Evolutionary conservation across 2,329 filamentous ascomycete species (phyloP).

Genomic region (Aulographum hederae): DNA sequence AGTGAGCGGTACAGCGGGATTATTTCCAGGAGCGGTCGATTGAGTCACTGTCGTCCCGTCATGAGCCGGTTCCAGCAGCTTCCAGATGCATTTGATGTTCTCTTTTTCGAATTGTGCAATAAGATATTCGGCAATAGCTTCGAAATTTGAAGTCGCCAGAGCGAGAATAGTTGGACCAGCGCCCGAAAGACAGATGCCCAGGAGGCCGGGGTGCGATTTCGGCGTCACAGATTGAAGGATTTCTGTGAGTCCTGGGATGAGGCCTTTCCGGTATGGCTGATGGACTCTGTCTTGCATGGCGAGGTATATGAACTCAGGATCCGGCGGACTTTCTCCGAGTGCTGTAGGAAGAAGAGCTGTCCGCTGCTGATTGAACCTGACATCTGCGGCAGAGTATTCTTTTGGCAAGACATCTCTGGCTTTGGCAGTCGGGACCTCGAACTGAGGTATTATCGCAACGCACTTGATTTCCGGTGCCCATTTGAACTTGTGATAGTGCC

Average conservation of each 20-base stretch:
- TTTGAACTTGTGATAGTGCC: slow-evolving; percentile 87
- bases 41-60: slow-evolving; percentile 33
- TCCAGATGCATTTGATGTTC: slow-evolving; percentile 68
- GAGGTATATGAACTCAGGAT: slow-evolving; percentile 85
- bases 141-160: slow-evolving; percentile 77
- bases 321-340: slow-evolving; percentile 73
- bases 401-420: slow-evolving; percentile 72
- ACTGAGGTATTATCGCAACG: slow-evolving; percentile 88
- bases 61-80: slow-evolving; percentile 71
- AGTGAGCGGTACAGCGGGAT: slow-evolving; percentile 34
- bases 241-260: slow-evolving; percentile 82
- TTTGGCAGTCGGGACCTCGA: slow-evolving; percentile 86
- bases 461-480: slow-evolving; percentile 95
- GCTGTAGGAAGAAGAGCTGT: slow-evolving; percentile 82
- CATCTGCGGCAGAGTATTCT: slow-evolving; percentile 61
- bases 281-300: slow-evolving; percentile 98
- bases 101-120: slow-evolving; percentile 54
- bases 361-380: slow-evolving; percentile 91
- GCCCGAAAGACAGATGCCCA: slow-evolving; percentile 88
- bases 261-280: slow-evolving; percentile 80
- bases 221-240: slow-evolving; percentile 87
- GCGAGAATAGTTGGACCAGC: slow-evolving; percentile 91
- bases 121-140: slow-evolving; percentile 65
- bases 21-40: slow-evolving; percentile 7
- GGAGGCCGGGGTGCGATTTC: slow-evolving; percentile 64